Evolutionary conservation across 495 filamentous ascomycete species (phyloP).

Genomic region (Letharia columbiana): DNA sequence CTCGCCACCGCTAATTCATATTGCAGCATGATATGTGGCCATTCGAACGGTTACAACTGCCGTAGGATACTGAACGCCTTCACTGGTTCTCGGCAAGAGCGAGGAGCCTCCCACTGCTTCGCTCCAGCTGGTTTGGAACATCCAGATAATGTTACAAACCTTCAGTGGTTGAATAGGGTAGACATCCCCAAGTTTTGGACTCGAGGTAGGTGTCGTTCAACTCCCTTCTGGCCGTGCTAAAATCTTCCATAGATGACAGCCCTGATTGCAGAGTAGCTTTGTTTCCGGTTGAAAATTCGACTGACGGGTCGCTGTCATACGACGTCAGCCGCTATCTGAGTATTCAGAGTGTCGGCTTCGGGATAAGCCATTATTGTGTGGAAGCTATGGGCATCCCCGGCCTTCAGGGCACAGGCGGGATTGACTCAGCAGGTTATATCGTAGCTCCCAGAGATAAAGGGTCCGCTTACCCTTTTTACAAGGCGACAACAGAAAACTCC

Average conservation of each 20-base stretch:
- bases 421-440: not conserved
- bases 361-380: not conserved
- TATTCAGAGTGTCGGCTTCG: not conserved
- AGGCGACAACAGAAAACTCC: not conserved
- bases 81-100: not conserved
- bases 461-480: not conserved
- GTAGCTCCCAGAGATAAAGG: not conserved
- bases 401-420: not conserved
- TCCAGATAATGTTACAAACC: not conserved
- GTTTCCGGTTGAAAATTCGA: not conserved
- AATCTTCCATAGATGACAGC: not conserved
- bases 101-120: not conserved
- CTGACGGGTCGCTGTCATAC: not conserved
- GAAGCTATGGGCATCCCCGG: not conserved
- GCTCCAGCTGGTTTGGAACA: not conserved
- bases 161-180: not conserved
- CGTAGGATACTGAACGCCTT: not conserved
- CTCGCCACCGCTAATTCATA: not conserved
- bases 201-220: not conserved
- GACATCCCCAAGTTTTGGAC: not conserved
- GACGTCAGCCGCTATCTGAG: not conserved
- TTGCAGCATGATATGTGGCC: not conserved
- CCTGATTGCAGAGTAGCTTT: not conserved
- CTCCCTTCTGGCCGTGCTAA: not conserved
- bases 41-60: not conserved